These are phyloP conservation scores for Trichoderma atrobrunneum DNA, from an alignment of 2,329 filamentous ascomycete species.

Conservation along the genomic window DNA sequence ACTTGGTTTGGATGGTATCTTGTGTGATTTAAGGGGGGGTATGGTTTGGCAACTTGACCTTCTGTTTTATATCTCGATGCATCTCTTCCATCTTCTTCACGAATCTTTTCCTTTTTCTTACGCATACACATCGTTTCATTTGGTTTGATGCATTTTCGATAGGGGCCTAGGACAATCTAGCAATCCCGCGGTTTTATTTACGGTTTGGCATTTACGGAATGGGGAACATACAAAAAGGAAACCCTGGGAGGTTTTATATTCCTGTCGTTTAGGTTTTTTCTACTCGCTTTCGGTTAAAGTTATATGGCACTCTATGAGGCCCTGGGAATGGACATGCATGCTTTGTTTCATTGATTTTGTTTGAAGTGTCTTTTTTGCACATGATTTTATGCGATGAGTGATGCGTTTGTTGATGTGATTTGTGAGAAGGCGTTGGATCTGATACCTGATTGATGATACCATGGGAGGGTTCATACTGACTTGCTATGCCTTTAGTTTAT, in stretches of 20 bases:
- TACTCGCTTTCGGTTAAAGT: not conserved
- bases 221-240: not conserved
- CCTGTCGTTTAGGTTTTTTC: slow-evolving; percentile 2
- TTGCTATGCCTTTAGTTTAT: not conserved
- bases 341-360: not conserved
- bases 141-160: slow-evolving; percentile 12
- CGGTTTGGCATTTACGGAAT: slow-evolving; percentile 1
- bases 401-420: not conserved
- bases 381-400: not conserved
- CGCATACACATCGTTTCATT: not conserved
- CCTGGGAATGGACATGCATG: not conserved
- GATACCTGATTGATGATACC: not conserved
- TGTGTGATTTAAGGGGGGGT: not conserved
- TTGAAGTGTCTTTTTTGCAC: not conserved
- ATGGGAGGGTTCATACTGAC: not conserved
- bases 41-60: not conserved
- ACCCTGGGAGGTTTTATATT: not conserved
- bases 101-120: not conserved
- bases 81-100: not conserved
- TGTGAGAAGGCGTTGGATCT: not conserved
- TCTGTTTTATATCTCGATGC: not conserved
- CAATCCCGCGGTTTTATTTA: not conserved
- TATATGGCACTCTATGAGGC: slow-evolving; percentile 1
- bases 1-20: not conserved
- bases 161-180: not conserved